Base-by-base conservation (phyloP, 805 yeast species). In the Candida railenensis region DNA sequence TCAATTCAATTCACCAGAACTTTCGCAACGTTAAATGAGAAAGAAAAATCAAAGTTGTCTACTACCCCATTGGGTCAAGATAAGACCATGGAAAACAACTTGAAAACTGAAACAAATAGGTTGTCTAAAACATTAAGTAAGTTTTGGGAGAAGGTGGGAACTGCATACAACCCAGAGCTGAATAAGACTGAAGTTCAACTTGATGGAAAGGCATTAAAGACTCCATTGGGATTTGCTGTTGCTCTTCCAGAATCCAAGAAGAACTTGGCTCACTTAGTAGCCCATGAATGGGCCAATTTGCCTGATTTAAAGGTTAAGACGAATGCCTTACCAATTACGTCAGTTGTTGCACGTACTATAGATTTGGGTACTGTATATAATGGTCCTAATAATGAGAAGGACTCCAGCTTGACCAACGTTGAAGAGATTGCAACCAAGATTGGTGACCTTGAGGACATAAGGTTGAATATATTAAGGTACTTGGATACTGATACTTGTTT, bases 401-500 rank as follows among this genome's bases (percentile, higher is more conserved):
- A 28, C 37, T 11, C 19, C 15, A 56, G 60, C 11, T 51, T 50
- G 0, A 63, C 66, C 1, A 67, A 68, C 3, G 73, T 75, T 49
- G 54, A 58, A 9, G 84, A 80, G 42, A 61, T 76, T 43, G 62
- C 73, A 14, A 79, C 83, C 37, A 85, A 86, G 60, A 75, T 83
- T 34, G 90, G 91, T 8, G 78, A 73, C 49, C 67, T 81, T 37
- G 78, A 74, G 3, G 79, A 77, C 37, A 78, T 89, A 18, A 77
- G 80, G 50, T 65, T 74, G 37, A 78, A 78, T 51, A 67, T 94
- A 50, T 69, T 92, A 58, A 81, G 91, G 46, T 94, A 91, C 60
- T 72, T 95, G 48, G 99, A 94, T 63, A 94, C 99, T 0, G 99
- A 94, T 65, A 90, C 98, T 1, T 71, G 96, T 51, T 74, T 94